A percentile compares a stretch with the other conserved stretches of the same genome.
Evolutionary conservation across 2,329 filamentous ascomycete species (phyloP).

Genomic region (Scolecobasidium constrictum): DNA sequence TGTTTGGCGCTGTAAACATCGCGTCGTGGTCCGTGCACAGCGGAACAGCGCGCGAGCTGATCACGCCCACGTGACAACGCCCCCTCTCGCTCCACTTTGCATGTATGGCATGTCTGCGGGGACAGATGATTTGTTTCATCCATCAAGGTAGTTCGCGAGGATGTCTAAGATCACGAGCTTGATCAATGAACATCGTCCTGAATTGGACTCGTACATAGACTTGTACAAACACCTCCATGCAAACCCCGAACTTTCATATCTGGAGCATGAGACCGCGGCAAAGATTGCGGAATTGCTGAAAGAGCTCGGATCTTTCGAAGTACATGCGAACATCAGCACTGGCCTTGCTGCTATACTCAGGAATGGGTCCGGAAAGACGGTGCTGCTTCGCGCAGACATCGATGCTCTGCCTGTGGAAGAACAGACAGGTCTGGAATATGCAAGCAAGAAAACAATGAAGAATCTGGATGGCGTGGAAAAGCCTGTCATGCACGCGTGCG

Average conservation of each 20-base stretch:
- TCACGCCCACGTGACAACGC: neutral
- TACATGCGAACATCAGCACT: constrained; percentile 43
- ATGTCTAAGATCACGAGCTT: neutral
- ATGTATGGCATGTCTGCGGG: neutral
- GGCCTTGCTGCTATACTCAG: constrained; percentile 45
- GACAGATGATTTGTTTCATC: no score
- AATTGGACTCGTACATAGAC: constrained; percentile 37
- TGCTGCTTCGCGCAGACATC: constrained; percentile 52
- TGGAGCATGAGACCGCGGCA: constrained; percentile 42
- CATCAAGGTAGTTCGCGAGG: no score
- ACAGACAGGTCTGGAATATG: constrained; percentile 43
- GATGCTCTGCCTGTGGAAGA: constrained; percentile 51
- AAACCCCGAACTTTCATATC: constrained; percentile 48
- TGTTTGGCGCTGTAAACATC: neutral
- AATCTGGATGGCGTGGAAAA: constrained; percentile 37
- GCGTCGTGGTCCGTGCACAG: neutral
- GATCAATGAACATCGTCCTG: constrained; percentile 22
- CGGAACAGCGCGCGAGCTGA: neutral
- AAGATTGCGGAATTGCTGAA: constrained; percentile 33
- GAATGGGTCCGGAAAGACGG: constrained; percentile 44
- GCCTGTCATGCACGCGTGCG: constrained; percentile 56
- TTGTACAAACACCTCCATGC: constrained; percentile 50
- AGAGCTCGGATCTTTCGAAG: constrained; percentile 23
- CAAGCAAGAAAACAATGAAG: constrained; percentile 35
- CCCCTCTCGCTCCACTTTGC: neutral